Conservation (phyloP, 352 stramenopile genomes). For the Phytophthora tubulina region DNA sequence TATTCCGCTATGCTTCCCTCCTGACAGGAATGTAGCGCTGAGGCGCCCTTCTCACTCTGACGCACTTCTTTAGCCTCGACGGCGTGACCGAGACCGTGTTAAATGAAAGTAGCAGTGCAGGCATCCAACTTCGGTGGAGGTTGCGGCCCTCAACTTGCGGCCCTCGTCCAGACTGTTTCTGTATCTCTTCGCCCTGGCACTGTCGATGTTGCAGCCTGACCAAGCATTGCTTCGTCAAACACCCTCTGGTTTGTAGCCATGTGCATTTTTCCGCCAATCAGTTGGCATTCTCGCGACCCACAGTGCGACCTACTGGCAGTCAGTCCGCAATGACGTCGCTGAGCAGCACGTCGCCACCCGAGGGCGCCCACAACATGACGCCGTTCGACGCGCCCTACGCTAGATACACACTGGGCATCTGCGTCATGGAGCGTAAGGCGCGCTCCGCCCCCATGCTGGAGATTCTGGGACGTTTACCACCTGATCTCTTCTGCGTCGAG, state of each 20-base stretch:
- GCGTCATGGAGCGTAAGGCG: conserved; percentile 98
- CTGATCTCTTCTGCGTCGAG: conserved; percentile 94
- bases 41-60: background rate
- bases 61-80: background rate
- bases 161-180: too few relatives aligned
- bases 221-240: background rate
- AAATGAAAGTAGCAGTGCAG: too few relatives aligned
- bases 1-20: too few relatives aligned
- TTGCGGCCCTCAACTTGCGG: too few relatives aligned
- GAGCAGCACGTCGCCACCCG: conserved; percentile 1
- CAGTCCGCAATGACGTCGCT: conserved; percentile 28
- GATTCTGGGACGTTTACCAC: conserved; percentile 93
- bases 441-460: conserved; percentile 96
- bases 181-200: too few relatives aligned
- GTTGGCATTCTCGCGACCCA: background rate
- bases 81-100: too few relatives aligned
- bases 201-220: background rate
- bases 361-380: conserved; percentile 23
- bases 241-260: conserved; percentile 22
- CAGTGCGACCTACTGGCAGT: background rate
- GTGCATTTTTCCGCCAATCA: conserved; percentile 27
- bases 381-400: conserved; percentile 33
- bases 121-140: too few relatives aligned
- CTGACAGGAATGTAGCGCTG: background rate
- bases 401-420: conserved; percentile 93